Base-by-base conservation (phyloP, 2,329 filamentous ascomycete genomes). In the Cucurbitaria berberidis region DNA sequence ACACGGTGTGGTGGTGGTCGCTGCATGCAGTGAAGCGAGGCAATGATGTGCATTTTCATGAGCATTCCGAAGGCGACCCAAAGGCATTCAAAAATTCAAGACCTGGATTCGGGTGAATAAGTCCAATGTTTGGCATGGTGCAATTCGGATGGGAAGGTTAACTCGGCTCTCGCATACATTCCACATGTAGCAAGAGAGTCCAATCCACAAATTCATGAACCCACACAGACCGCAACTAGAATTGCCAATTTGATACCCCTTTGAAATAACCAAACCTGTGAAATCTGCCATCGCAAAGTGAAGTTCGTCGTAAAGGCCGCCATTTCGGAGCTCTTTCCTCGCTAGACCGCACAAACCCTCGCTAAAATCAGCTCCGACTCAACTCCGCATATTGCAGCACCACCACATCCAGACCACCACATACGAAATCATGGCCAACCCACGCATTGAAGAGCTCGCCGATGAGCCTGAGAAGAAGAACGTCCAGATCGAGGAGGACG, bases 371-470 rank as follows among this genome's bases (percentile, higher is more conserved):
- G 48, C 51, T 55, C 48, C 53, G 55, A 58, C 63, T 34, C 52
- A 53, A 58, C 45, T 51, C 41, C 45, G 50, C 55, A 54, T 32
- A 60, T 43, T 50, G 48, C 48, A 57, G 44, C 57, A 51, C 49
- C 59, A 50, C 53, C 55, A 60, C 55, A 39, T 35, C 53, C 50
- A 50, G 46, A 57, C 57, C 56, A 64, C 67, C 62, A 69, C 65
- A 68, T 58, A 77, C 74, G 64, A 73, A 76, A 90, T 80, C 79
- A 99, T 99, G 95, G 89, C 95, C 78, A 96, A 97, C 85, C 91
- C 93, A 79, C 90, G 93, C 81, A 89, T 98, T 81, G 93, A 99
- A 85, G 95, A 99, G 83, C 87, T 99, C 74, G 89, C 91, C 71
- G 95, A 98, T 77, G 92, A 85, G 82, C 85, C 87, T 76, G 87